A percentile compares a stretch with the other conserved stretches of the same genome.
Conservation (phyloP, 805 yeast species). For the Peterozyma xylosa region DNA sequence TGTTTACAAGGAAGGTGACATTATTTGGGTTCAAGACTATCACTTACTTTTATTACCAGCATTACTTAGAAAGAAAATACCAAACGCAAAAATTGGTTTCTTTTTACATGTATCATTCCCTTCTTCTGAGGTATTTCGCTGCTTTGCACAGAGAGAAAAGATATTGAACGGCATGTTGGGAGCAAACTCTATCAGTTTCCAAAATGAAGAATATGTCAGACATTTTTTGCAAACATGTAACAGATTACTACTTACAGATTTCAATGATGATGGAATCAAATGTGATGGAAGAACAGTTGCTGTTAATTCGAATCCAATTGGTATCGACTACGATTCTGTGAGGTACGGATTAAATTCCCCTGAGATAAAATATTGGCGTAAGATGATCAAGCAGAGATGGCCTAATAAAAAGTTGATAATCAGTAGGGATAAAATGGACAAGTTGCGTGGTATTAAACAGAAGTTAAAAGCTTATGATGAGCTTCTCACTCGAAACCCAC, state of each 20-base stretch:
- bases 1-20: constrained; percentile 65
- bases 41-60: constrained; percentile 82
- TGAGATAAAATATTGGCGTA: constrained; percentile 55
- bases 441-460: constrained; percentile 80
- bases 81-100: constrained; percentile 83
- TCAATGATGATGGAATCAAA: constrained; percentile 53
- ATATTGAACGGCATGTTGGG: constrained; percentile 81
- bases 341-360: constrained; percentile 34
- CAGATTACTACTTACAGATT: constrained; percentile 75
- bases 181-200: constrained; percentile 83
- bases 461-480: constrained; percentile 82
- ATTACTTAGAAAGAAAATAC: constrained; percentile 70
- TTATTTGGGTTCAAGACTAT: constrained; percentile 91
- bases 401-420: constrained; percentile 61
- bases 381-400: constrained; percentile 76
- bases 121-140: constrained; percentile 88
- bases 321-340: constrained; percentile 65
- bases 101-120: constrained; percentile 94
- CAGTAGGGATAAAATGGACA: constrained; percentile 83
- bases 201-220: constrained; percentile 86
- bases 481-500: constrained; percentile 67
- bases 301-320: constrained; percentile 62
- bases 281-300: constrained; percentile 51
- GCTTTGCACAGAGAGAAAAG: constrained; percentile 79
- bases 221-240: constrained; percentile 91